phyloP scores from a whole-genome alignment of 2,329 filamentous ascomycete genomes.

The Bipolaris victoriae region DNA sequence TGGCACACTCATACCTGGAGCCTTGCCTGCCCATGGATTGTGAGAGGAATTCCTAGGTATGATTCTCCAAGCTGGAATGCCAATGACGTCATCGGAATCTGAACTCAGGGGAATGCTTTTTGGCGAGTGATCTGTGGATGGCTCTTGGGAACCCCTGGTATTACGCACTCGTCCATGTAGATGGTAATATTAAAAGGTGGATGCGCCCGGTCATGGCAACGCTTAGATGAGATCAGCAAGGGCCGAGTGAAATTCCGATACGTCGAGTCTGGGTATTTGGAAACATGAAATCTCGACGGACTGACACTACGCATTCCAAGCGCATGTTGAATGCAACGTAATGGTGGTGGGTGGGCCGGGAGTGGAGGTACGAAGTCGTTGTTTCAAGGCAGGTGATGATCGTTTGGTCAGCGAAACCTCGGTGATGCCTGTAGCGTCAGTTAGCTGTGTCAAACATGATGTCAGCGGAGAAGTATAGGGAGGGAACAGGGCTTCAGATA shows the following conservation, averaged over 20 bases:
- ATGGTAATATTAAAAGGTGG: background rate
- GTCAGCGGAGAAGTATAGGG: background rate
- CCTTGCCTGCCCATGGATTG: background rate
- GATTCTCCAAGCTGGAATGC: background rate
- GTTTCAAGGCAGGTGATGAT: background rate
- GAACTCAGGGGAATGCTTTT: background rate
- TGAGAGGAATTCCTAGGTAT: background rate
- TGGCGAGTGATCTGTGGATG: background rate
- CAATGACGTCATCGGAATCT: background rate
- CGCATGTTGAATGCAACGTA: slow-evolving; percentile 1
- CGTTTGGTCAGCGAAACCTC: background rate
- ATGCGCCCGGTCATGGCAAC: background rate
- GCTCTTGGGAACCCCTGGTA: background rate
- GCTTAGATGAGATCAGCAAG: background rate
- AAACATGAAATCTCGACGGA: background rate
- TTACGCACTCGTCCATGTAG: background rate
- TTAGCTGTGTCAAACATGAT: background rate
- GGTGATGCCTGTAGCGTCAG: background rate
- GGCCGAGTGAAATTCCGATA: background rate
- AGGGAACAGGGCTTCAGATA: background rate
- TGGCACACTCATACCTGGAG: background rate
- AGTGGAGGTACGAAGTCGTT: slow-evolving; percentile 4
- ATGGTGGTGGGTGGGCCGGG: slow-evolving; percentile 1
- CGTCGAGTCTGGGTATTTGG: background rate
- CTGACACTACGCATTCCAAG: background rate